Evolutionary conservation across 2,329 filamentous ascomycete species (phyloP).

Genomic region (Didymella glomerata): DNA sequence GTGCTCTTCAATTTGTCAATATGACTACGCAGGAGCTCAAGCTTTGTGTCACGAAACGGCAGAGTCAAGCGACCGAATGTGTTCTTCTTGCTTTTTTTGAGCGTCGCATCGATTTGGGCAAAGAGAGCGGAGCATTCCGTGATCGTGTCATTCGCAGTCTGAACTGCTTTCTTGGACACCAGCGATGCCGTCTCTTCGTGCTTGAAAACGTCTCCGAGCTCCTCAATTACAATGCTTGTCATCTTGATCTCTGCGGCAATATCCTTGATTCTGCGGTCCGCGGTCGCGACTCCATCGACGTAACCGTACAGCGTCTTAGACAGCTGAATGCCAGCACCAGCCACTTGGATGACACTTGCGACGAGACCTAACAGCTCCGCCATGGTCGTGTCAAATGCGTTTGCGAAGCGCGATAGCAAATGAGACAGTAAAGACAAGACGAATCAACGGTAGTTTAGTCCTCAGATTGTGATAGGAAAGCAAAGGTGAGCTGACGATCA

Average conservation of each 20-base stretch:
- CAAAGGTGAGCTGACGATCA: not conserved
- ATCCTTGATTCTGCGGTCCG: slow-evolving; percentile 39
- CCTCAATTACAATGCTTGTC: slow-evolving; percentile 41
- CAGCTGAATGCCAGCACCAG: slow-evolving; percentile 41
- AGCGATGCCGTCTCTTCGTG: slow-evolving; percentile 34
- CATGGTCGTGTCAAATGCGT: slow-evolving; percentile 23
- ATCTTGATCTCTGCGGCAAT: slow-evolving; percentile 41
- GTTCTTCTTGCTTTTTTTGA: slow-evolving; percentile 36
- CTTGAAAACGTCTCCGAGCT: slow-evolving; percentile 40
- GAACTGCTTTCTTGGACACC: slow-evolving; percentile 37
- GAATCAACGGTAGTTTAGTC: not conserved
- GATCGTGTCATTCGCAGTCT: slow-evolving; percentile 27
- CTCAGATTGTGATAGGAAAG: not conserved
- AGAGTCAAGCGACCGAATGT: not conserved
- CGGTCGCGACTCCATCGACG: slow-evolving; percentile 42
- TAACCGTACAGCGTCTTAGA: slow-evolving; percentile 44
- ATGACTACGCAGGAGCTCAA: not conserved
- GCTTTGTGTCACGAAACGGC: not conserved
- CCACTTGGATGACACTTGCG: slow-evolving; percentile 45
- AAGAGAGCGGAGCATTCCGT: not conserved
- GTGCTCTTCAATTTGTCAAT: not conserved
- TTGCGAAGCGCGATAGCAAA: not conserved
- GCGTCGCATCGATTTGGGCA: not conserved
- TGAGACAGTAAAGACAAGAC: not conserved
- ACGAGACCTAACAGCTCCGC: slow-evolving; percentile 38